Conservation (phyloP, 2,329 filamentous ascomycete species). For the Pseudogymnoascus sp. region DNA sequence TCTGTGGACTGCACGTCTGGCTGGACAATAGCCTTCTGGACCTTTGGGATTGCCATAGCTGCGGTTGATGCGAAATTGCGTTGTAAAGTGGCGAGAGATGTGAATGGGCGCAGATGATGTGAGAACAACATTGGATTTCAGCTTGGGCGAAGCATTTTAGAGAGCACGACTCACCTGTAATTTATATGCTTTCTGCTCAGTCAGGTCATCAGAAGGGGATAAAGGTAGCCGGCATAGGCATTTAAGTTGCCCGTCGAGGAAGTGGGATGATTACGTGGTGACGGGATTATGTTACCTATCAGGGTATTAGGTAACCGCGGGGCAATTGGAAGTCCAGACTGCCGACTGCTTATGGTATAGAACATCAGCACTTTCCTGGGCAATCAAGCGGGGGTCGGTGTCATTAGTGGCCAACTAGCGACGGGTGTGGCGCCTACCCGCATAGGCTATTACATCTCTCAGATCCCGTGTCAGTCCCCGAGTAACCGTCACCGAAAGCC, state of each 20-base stretch:
- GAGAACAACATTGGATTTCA: background rate
- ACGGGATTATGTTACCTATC: background rate
- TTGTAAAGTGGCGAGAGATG: background rate
- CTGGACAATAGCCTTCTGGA: constrained; percentile 3
- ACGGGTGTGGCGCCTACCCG: background rate
- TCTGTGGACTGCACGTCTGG: constrained; percentile 13
- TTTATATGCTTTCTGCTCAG: background rate
- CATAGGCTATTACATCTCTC: background rate
- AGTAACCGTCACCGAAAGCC: background rate
- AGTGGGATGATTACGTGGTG: background rate
- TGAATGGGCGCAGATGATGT: background rate
- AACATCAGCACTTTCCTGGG: background rate
- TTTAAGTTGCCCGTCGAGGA: background rate
- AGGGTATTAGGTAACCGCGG: background rate
- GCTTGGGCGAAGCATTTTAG: background rate
- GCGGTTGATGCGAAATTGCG: background rate
- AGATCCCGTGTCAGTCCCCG: background rate
- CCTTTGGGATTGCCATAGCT: background rate
- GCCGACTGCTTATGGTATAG: background rate
- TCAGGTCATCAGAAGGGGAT: background rate
- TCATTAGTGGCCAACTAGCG: background rate
- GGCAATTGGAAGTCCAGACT: background rate
- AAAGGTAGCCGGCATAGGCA: background rate
- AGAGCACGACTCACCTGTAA: background rate
- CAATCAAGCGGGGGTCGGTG: background rate